These are phyloP conservation scores for Boletus calvinii DNA, from an alignment of 1,284 basidiomycete genomes.

Conservation along the genomic window DNA sequence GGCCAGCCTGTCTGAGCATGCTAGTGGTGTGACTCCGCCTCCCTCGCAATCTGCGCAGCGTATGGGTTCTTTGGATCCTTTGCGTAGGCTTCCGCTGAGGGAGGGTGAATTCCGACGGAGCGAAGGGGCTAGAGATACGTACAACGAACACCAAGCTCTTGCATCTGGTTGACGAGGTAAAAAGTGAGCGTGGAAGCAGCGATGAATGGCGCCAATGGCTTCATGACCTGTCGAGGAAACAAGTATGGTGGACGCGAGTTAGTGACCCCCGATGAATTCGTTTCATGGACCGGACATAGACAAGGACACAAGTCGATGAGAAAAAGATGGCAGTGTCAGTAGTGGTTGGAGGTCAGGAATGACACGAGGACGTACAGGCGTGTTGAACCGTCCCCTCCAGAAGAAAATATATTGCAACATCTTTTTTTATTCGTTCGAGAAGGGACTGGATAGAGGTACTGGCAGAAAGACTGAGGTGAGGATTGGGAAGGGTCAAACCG, in stretches of 20 bases:
- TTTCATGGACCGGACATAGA: not conserved
- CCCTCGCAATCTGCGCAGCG: slow-evolving; percentile 66
- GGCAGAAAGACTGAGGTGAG: not conserved
- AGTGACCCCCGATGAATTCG: no score
- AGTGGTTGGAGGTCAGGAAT: no score
- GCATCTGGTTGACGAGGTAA: slow-evolving; percentile 63
- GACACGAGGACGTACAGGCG: slow-evolving; percentile 22
- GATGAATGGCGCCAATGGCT: slow-evolving; percentile 77
- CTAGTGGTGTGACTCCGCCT: slow-evolving; percentile 33
- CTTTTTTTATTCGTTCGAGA: slow-evolving; percentile 1
- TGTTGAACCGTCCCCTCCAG: slow-evolving; percentile 33
- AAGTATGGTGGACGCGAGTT: not conserved
- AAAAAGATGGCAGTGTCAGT: not conserved
- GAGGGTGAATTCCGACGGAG: not conserved
- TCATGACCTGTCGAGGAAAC: slow-evolving; percentile 47
- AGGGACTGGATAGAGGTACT: not conserved
- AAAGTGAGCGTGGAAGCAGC: slow-evolving; percentile 60
- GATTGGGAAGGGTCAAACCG: slow-evolving; percentile 17
- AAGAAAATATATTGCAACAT: slow-evolving; percentile 29
- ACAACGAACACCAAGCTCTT: slow-evolving; percentile 68
- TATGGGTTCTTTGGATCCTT: slow-evolving; percentile 80
- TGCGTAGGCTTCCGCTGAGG: slow-evolving; percentile 60
- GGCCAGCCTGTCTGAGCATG: not conserved
- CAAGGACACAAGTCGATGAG: not conserved
- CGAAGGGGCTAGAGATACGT: slow-evolving; percentile 35